These are phyloP conservation scores for Quercus tomentella DNA, from an alignment of 331 rosid genomes.

Conservation along the genomic window DNA sequence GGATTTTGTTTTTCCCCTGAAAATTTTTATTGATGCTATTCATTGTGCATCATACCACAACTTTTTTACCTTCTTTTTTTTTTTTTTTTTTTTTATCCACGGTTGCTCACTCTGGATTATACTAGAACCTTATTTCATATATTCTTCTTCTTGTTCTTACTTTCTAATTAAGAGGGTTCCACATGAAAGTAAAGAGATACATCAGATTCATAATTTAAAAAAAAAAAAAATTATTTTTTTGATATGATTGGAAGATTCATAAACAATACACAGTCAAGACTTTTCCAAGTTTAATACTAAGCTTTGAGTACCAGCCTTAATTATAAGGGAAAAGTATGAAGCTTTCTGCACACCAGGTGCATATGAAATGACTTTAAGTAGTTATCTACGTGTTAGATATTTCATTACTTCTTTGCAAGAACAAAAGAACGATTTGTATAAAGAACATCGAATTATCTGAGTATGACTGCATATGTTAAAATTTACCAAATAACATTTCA, in stretches of 20 bases:
- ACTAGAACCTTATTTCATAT: background rate
- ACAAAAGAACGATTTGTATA: background rate
- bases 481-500: background rate
- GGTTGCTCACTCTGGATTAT: background rate
- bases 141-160: background rate
- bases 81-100: background rate
- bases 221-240: no score
- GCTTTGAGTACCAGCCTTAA: background rate
- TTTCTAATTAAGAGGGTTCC: background rate
- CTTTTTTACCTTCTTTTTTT: background rate
- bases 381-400: background rate
- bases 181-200: background rate
- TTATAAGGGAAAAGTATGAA: constrained; percentile 1
- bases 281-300: background rate
- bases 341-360: background rate
- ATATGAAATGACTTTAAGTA: background rate
- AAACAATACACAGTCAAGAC: background rate
- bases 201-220: background rate
- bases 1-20: background rate
- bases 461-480: background rate
- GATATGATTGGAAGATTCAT: background rate
- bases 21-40: background rate
- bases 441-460: background rate
- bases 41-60: background rate
- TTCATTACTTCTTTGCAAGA: background rate